Evolutionary conservation across 139 green algal species (phyloP).

Genomic region (Micractinium conductrix): DNA sequence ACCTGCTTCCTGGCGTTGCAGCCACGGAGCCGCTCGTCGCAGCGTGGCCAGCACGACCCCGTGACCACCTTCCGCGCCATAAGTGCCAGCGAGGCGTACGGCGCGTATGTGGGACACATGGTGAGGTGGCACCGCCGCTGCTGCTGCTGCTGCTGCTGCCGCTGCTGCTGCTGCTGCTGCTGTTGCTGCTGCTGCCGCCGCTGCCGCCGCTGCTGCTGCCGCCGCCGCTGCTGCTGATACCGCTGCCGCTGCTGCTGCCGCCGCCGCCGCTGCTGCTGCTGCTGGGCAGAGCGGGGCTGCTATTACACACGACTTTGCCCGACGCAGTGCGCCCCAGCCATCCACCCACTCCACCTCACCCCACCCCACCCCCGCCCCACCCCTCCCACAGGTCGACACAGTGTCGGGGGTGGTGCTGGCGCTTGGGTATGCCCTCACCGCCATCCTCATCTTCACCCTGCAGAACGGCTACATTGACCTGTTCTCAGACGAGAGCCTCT

Average conservation of each 20-base stretch:
- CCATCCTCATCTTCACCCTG: constrained; percentile 26
- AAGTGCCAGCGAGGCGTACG: constrained; percentile 1
- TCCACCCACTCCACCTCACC: neutral
- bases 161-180: too few species aligned
- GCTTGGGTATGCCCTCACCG: neutral
- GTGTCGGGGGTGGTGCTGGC: neutral
- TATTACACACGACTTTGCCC: neutral
- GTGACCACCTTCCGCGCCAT: neutral
- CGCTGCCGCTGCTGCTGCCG: too few species aligned
- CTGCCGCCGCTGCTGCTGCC: neutral
- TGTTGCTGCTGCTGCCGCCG: too few species aligned
- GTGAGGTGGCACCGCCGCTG: neutral
- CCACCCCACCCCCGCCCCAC: neutral
- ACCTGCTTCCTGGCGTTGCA: too few species aligned
- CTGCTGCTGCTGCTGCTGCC: too few species aligned
- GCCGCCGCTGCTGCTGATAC: too few species aligned
- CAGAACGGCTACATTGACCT: constrained; percentile 15
- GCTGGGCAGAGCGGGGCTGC: too few species aligned
- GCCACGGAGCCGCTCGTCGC: too few species aligned
- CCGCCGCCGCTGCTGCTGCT: too few species aligned
- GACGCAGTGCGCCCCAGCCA: neutral
- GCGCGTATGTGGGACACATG: neutral
- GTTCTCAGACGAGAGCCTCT: neutral
- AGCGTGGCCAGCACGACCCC: too few species aligned
- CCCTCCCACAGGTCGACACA: constrained; percentile 2